Percentiles rank a stretch among this genome's conserved stretches.
Conservation (phyloP, 2,329 filamentous ascomycete genomes). For the Colletotrichum cereale region DNA sequence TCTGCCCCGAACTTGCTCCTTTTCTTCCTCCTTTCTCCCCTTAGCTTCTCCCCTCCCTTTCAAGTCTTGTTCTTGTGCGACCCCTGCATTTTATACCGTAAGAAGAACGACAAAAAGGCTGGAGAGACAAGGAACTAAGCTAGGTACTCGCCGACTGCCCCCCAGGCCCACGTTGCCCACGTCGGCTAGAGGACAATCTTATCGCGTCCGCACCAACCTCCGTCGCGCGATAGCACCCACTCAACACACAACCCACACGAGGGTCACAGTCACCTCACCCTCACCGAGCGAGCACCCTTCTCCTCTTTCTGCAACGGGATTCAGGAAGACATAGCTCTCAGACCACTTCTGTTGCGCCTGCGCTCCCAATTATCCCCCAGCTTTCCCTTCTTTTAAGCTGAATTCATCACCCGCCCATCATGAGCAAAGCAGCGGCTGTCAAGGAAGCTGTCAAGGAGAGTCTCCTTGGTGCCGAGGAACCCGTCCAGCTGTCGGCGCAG, state of each 20-base stretch:
- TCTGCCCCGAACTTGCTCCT: constrained; percentile 19
- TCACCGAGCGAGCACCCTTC: constrained; percentile 15
- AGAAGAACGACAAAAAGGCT: constrained; percentile 13
- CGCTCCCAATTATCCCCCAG: not conserved
- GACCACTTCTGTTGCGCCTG: constrained; percentile 14
- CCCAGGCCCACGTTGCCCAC: constrained; percentile 5
- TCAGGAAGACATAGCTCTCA: constrained; percentile 25
- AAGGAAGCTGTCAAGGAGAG: constrained; percentile 84
- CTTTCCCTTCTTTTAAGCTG: constrained; percentile 9
- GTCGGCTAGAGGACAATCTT: constrained; percentile 26
- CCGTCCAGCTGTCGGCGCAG: constrained; percentile 77
- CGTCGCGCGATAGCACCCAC: constrained; percentile 25
- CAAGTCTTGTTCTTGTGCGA: not conserved
- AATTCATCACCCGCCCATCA: constrained; percentile 44
- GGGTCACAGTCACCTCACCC: constrained; percentile 30
- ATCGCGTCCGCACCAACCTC: constrained; percentile 28
- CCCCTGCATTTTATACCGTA: constrained; percentile 8
- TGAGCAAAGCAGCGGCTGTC: constrained; percentile 62
- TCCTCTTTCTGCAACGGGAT: constrained; percentile 20
- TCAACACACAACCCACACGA: constrained; percentile 36
- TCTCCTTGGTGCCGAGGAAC: constrained; percentile 73
- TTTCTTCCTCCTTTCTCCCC: not conserved
- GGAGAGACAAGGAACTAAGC: not conserved
- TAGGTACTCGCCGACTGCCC: not conserved
- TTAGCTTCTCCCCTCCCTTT: not conserved